Percentiles rank a stretch among this genome's conserved stretches.
phyloP scores from a whole-genome alignment of 164 flowering plant species.

The Chimonanthus praecox region DNA sequence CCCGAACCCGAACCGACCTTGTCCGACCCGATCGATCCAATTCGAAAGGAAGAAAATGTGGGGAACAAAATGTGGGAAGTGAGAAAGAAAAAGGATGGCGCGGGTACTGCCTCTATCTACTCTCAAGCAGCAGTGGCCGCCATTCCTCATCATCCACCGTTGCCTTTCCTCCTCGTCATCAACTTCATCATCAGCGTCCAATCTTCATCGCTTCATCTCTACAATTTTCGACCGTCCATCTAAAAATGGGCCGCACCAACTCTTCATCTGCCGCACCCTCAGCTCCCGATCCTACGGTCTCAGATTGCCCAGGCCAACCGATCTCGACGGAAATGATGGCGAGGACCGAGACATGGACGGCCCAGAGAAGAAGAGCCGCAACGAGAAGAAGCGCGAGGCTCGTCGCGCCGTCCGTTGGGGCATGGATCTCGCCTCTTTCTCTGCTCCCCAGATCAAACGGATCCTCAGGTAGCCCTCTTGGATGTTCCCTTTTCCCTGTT shows the following conservation, averaged over 20 bases:
- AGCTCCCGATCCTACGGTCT: slow-evolving; percentile 36
- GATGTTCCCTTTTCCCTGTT: too few species aligned
- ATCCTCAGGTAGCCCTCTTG: slow-evolving; percentile 46
- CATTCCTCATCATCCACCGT: slow-evolving; percentile 13
- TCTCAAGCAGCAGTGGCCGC: neutral
- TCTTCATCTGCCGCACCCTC: slow-evolving; percentile 13
- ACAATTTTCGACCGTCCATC: neutral
- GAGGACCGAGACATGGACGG: slow-evolving; percentile 23
- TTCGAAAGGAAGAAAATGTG: too few species aligned
- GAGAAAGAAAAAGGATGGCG: neutral
- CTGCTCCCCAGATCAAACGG: slow-evolving; percentile 65
- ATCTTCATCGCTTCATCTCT: slow-evolving; percentile 7
- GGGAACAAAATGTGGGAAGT: too few species aligned
- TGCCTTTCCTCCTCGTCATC: slow-evolving; percentile 1
- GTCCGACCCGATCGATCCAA: too few species aligned
- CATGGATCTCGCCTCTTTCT: slow-evolving; percentile 76
- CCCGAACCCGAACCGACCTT: neutral
- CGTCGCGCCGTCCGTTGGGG: slow-evolving; percentile 82
- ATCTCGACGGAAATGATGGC: slow-evolving; percentile 7
- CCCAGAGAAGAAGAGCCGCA: slow-evolving; percentile 50
- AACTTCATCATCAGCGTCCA: neutral
- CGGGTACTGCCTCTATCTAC: neutral
- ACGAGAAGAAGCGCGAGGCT: slow-evolving; percentile 78
- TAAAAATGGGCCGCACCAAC: slow-evolving; percentile 5
- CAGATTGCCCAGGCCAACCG: slow-evolving; percentile 19